Conservation (phyloP, 257 asterid genomes). For the Capsicum baccatum region DNA sequence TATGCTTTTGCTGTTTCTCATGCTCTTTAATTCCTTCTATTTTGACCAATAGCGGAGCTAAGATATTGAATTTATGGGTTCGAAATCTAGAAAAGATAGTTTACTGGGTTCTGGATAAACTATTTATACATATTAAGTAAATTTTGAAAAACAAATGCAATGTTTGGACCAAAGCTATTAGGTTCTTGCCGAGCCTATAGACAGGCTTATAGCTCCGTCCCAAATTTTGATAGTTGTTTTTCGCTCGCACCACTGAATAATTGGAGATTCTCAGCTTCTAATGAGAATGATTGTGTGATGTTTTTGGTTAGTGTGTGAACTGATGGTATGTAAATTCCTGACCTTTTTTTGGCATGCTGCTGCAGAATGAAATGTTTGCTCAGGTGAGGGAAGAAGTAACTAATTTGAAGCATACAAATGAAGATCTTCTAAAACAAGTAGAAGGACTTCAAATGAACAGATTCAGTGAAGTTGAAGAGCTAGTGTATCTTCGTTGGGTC, state of each 20-base stretch:
- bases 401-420: constrained; percentile 70
- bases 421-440: constrained; percentile 87
- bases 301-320: no score
- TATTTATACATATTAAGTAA: background rate
- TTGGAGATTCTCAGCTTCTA: no score
- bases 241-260: no score
- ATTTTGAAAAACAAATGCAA: constrained; percentile 12
- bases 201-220: no score
- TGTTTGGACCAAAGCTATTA: constrained; percentile 13
- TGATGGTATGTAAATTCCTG: no score
- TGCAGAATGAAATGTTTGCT: no score
- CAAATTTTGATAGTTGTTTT: no score
- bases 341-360: no score
- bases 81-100: background rate
- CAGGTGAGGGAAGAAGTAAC: no score
- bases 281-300: no score
- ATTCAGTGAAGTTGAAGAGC: constrained; percentile 96
- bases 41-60: background rate
- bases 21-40: constrained; percentile 18
- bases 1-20: background rate
- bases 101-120: background rate
- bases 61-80: background rate
- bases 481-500: constrained; percentile 98
- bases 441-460: constrained; percentile 98
- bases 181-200: background rate